Conservation (phyloP, 768 basidiomycete species). For the Daedaleopsis nitida region DNA sequence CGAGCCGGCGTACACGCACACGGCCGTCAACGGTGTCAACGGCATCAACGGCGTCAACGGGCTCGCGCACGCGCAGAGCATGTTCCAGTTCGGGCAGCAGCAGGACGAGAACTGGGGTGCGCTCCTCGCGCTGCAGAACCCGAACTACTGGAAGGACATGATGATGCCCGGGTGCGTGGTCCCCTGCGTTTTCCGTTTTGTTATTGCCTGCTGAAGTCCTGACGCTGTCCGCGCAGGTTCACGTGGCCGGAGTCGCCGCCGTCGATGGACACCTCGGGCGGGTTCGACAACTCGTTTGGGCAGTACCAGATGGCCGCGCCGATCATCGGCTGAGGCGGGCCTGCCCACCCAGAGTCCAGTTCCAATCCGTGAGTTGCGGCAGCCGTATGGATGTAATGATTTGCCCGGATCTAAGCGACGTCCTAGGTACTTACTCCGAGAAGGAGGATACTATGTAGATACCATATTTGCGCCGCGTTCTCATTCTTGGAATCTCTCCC, state of each 20-base stretch:
- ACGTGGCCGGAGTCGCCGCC: constrained; percentile 23
- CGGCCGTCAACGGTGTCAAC: constrained; percentile 35
- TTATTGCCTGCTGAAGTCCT: neutral
- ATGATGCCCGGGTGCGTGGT: constrained; percentile 77
- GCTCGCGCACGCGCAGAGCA: constrained; percentile 33
- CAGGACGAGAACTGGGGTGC: constrained; percentile 64
- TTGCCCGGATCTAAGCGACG: no score
- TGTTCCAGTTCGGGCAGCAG: constrained; percentile 20
- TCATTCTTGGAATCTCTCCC: no score
- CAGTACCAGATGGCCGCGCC: constrained; percentile 1
- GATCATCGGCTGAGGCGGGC: neutral
- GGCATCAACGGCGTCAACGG: neutral
- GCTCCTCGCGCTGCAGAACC: constrained; percentile 73
- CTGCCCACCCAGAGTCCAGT: neutral
- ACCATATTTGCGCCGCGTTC: no score
- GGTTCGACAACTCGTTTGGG: constrained; percentile 7
- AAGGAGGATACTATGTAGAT: no score
- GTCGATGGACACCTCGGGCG: constrained; percentile 9
- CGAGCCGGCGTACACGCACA: constrained; percentile 52
- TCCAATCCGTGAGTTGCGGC: neutral
- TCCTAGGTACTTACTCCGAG: no score
- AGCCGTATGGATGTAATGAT: neutral
- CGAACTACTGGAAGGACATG: constrained; percentile 75
- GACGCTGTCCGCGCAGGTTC: constrained; percentile 6
- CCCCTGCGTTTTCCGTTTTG: neutral